Percentiles rank a stretch among this genome's conserved stretches.
Conservation (phyloP, 352 stramenopile genomes). For the Pythium brassicae region DNA sequence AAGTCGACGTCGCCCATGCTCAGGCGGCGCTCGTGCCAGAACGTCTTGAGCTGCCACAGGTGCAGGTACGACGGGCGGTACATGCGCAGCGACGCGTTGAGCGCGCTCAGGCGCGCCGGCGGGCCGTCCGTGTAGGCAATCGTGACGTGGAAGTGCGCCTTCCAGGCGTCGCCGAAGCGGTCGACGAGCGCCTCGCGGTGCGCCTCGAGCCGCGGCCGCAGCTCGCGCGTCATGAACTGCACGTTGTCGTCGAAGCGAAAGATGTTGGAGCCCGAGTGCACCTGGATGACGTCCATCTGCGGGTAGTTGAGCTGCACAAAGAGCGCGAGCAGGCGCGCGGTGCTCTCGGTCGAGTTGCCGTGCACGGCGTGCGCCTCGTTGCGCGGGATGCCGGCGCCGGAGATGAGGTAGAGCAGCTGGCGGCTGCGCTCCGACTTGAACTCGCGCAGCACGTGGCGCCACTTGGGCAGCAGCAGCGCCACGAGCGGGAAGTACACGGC, state of each 20-base stretch:
- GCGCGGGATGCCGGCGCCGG: slow-evolving; percentile 92
- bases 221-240: slow-evolving; percentile 94
- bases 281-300: slow-evolving; percentile 90
- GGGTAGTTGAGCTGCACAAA: slow-evolving; percentile 93
- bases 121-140: slow-evolving; percentile 97
- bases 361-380: slow-evolving; percentile 89
- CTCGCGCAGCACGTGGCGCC: slow-evolving; percentile 75
- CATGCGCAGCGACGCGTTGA: slow-evolving; percentile 94
- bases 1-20: slow-evolving; percentile 96
- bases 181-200: slow-evolving; percentile 93
- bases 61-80: slow-evolving; percentile 96
- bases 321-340: slow-evolving; percentile 88
- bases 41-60: slow-evolving; percentile 99
- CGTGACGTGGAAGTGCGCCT: slow-evolving; percentile 93
- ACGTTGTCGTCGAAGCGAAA: slow-evolving; percentile 97
- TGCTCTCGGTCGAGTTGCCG: slow-evolving; percentile 95
- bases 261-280: slow-evolving; percentile 96
- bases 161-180: slow-evolving; percentile 90
- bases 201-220: slow-evolving; percentile 92
- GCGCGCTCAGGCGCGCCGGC: slow-evolving; percentile 92
- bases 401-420: slow-evolving; percentile 95
- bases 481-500: slow-evolving; percentile 96
- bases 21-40: slow-evolving; percentile 97
- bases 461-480: slow-evolving; percentile 92
- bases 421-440: slow-evolving; percentile 78